These are phyloP conservation scores for Podila horticola DNA, from an alignment of 192 early-diverging fungal genomes.

Conservation along the genomic window DNA sequence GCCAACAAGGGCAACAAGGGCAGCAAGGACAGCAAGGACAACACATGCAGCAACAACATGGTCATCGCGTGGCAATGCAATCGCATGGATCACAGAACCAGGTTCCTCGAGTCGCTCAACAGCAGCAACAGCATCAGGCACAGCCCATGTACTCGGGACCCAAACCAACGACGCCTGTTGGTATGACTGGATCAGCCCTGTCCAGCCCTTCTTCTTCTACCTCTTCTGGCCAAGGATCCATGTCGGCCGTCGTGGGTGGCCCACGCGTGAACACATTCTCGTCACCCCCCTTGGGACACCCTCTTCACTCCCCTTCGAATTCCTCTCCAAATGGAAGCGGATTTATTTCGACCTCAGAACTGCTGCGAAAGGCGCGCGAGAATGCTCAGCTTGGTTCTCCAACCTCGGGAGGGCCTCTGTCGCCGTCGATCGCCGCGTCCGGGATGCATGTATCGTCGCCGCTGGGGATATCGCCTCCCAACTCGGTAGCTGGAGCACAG, in stretches of 20 bases:
- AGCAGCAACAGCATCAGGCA: not conserved
- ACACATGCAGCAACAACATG: not conserved
- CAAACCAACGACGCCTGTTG: not conserved
- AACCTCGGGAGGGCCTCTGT: not conserved
- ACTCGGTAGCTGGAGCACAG: not conserved
- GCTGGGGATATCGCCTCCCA: not conserved
- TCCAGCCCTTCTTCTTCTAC: not conserved
- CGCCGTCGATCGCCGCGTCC: not conserved
- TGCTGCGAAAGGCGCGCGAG: conserved; percentile 35
- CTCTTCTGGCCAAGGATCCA: conserved; percentile 1
- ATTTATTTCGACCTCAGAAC: conserved; percentile 33
- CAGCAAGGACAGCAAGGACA: not conserved
- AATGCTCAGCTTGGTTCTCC: conserved; percentile 6
- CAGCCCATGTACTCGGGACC: not conserved
- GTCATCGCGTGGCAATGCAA: not conserved
- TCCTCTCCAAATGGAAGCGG: conserved; percentile 31
- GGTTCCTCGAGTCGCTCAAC: not conserved
- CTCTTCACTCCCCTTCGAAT: conserved; percentile 35
- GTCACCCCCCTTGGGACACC: conserved; percentile 15
- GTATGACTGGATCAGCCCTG: not conserved
- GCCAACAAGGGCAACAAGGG: not conserved
- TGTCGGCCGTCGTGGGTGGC: not conserved
- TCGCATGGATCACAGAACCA: too few species aligned
- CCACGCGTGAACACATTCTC: conserved; percentile 13
- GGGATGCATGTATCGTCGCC: not conserved